Evolutionary conservation across 148 eudicot genomes (phyloP).

Genomic region (Cornus florida): DNA sequence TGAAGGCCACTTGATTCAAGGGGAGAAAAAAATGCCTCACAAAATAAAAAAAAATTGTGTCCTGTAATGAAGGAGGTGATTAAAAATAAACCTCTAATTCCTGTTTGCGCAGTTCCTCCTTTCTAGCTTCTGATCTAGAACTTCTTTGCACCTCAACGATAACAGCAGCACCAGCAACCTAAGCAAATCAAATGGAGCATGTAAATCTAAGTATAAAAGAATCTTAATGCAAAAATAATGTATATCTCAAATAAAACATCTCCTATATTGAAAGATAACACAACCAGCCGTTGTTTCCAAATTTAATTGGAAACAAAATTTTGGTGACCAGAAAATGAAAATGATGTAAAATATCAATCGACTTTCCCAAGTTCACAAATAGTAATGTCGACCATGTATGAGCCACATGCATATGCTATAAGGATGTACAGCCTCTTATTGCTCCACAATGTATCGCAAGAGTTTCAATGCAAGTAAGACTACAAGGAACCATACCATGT

Average conservation of each 20-base stretch:
- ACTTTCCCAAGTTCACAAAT: background rate
- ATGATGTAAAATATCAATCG: background rate
- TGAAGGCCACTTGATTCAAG: background rate
- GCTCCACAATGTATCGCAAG: background rate
- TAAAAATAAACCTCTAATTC: conserved; percentile 61
- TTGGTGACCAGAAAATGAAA: background rate
- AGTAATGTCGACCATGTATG: background rate
- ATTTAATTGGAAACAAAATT: background rate
- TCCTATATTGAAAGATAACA: background rate
- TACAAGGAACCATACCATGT: background rate
- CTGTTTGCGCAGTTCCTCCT: conserved; percentile 74
- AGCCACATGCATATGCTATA: background rate
- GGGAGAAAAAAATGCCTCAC: background rate
- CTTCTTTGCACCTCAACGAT: conserved; percentile 87
- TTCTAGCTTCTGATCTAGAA: conserved; percentile 81
- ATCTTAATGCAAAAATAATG: background rate
- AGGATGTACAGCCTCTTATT: background rate
- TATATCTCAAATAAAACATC: background rate
- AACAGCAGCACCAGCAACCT: conserved; percentile 88
- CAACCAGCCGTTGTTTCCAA: background rate
- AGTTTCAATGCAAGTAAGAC: background rate
- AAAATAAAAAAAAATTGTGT: background rate
- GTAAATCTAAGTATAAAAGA: background rate
- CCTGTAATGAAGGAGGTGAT: background rate
- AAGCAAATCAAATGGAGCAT: background rate